Base-by-base conservation (phyloP, 495 filamentous ascomycete species). In the Podospora tetraspora region DNA sequence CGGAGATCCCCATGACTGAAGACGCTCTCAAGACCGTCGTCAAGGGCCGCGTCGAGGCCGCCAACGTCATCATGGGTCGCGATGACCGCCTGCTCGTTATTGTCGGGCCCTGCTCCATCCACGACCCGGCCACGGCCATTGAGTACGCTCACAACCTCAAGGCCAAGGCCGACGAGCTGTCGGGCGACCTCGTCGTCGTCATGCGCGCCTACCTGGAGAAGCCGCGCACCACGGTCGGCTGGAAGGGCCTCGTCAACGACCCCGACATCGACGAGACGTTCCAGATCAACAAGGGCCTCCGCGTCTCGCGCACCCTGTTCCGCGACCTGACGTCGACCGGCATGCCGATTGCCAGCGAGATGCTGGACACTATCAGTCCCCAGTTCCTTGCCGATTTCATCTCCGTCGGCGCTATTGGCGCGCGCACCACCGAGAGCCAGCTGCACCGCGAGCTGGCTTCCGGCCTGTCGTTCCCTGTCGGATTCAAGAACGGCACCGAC, bases 181-280 rank as follows among this genome's bases (percentile, higher is more conserved):
- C 87, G 66, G 87, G 89, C 69, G 94, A 98, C 76, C 84, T 99
- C 37, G 89, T 87, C 71, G 89, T 99, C 75, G 89, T 99, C 76
- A 99, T 99, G 95, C 92, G 95, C 68, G 93, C 95, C 76, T 99
- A 99, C 84, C 91, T 99, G 23, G 95, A 99, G 86, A 99, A 99
- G 84, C 95, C 95, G 30, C 90, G 95, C 57, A 99, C 95, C n/a
- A 99, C 95, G 1, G 95, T 99, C 43, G 95, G 95, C 73, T 99
- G 95, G 95, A 99, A 99, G 81, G 95, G 95, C 29, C 85, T 99
- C 72, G 97, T 99, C 84, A 99, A 99, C 80, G 95, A 99, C 75
- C 95, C 95, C 1, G 95, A 99, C 72, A 96, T 99, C 78, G 92
- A 99, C 78, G 89, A 96, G 80, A 92, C 90, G 78, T 99, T 89